Percentiles rank a stretch among this genome's conserved stretches.
phyloP scores from a whole-genome alignment of 2,329 filamentous ascomycete genomes.

The Cladosporium sp. region DNA sequence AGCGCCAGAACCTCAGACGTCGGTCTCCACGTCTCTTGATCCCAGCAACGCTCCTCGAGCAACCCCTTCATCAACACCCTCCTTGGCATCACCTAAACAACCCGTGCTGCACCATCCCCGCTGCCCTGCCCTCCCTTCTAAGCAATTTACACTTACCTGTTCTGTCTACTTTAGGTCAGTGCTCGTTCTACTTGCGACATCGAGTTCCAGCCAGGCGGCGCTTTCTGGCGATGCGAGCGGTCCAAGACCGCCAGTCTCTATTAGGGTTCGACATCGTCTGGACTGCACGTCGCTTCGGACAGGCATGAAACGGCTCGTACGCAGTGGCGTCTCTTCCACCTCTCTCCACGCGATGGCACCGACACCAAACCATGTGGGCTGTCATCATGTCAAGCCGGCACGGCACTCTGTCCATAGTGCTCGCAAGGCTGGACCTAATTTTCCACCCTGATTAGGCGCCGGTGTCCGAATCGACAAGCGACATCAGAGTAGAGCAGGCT shows the following conservation, averaged over 20 bases:
- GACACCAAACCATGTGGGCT: conserved; percentile 4
- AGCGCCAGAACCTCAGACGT: conserved; percentile 4
- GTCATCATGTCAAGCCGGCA: conserved; percentile 3
- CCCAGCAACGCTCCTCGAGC: background rate
- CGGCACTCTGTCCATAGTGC: background rate
- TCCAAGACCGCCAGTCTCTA: background rate
- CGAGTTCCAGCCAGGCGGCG: background rate
- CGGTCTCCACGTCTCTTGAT: background rate
- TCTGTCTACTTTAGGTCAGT: background rate
- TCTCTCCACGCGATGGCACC: background rate
- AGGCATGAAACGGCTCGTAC: conserved; percentile 4
- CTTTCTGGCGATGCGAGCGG: background rate
- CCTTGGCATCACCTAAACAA: background rate
- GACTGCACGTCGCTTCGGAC: background rate
- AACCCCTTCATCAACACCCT: conserved; percentile 8
- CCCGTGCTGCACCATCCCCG: background rate
- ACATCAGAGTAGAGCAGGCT: background rate
- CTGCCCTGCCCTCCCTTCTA: background rate
- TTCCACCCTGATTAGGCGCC: conserved; percentile 7
- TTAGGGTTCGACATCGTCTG: background rate
- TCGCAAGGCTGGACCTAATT: background rate
- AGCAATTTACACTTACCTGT: background rate
- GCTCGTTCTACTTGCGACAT: conserved; percentile 10
- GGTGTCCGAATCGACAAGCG: background rate
- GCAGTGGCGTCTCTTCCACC: background rate